phyloP scores from a whole-genome alignment of 2,329 filamentous ascomycete species.

The Elsinoe australis region DNA sequence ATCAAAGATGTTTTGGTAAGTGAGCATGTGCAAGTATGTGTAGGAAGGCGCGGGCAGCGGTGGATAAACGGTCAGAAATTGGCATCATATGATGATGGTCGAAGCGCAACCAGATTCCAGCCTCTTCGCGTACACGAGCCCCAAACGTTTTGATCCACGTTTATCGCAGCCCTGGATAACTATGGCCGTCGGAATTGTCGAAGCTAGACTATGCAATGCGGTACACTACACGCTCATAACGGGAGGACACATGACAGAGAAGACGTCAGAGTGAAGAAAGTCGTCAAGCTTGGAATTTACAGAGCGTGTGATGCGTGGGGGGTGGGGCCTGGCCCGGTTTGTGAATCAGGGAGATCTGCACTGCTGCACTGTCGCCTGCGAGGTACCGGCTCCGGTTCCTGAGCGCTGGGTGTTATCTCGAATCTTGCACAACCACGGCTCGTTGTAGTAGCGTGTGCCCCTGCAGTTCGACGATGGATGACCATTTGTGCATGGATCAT shows the following conservation, averaged over 20 bases:
- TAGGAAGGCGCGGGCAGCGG: constrained; percentile 7
- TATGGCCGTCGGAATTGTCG: no score
- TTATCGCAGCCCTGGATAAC: constrained; percentile 2
- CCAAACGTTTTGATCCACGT: constrained; percentile 16
- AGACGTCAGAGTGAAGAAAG: constrained; percentile 13
- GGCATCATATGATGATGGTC: constrained; percentile 15
- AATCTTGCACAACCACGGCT: constrained; percentile 2
- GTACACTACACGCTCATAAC: background rate
- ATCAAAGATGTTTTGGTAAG: constrained; percentile 9
- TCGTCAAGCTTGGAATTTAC: background rate
- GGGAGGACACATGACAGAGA: background rate
- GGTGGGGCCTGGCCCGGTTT: background rate
- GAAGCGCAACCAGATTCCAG: constrained; percentile 9
- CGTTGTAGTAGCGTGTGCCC: background rate
- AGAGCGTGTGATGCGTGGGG: constrained; percentile 1
- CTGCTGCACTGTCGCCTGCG: background rate
- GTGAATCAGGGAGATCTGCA: constrained; percentile 14
- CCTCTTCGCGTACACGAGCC: background rate
- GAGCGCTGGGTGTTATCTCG: background rate
- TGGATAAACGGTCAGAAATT: constrained; percentile 11
- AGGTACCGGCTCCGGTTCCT: constrained; percentile 14
- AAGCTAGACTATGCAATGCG: no score
- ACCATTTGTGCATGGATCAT: constrained; percentile 10
- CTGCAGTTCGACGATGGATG: constrained; percentile 8
- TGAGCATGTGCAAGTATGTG: constrained; percentile 15